Evolutionary conservation across 257 asterid species (phyloP).

Genomic region (Solanum rostratum): DNA sequence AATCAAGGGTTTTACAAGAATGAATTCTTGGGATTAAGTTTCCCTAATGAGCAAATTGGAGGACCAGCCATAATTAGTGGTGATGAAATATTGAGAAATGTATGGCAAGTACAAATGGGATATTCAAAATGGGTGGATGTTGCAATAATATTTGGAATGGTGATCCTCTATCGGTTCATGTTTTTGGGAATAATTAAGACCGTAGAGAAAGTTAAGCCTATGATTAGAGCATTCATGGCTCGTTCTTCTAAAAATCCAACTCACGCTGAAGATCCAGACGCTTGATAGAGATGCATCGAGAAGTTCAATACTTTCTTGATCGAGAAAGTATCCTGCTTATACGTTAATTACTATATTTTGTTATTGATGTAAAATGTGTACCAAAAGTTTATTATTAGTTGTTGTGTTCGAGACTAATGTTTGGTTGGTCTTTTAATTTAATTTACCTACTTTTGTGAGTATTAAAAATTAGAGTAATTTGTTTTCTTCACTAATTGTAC

Average conservation of each 20-base stretch:
- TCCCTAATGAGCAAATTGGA: conserved; percentile 21
- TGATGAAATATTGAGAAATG: conserved; percentile 27
- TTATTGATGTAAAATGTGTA: neutral
- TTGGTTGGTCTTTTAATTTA: neutral
- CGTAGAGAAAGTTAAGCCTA: too few relatives aligned
- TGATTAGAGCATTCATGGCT: conserved; percentile 3
- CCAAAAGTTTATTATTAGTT: neutral
- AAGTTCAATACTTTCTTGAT: neutral
- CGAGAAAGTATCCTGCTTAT: too few relatives aligned
- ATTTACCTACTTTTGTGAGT: neutral
- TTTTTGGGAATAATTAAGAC: conserved; percentile 26
- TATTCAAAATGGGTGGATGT: conserved; percentile 54
- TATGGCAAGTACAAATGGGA: conserved; percentile 45
- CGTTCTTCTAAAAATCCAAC: neutral
- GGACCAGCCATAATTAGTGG: conserved; percentile 22
- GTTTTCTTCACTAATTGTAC: neutral
- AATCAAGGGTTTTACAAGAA: conserved; percentile 47
- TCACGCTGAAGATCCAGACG: neutral
- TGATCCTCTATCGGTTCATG: conserved; percentile 22
- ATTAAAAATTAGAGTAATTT: neutral
- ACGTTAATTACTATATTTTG: neutral
- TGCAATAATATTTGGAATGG: conserved; percentile 36
- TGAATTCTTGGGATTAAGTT: conserved; percentile 32
- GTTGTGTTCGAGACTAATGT: neutral
- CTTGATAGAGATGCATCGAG: neutral